Evolutionary conservation across 2,329 filamentous ascomycete genomes (phyloP), one percentile per base, ranked within the genome.

Genomic region (Thelonectria discophora): DNA sequence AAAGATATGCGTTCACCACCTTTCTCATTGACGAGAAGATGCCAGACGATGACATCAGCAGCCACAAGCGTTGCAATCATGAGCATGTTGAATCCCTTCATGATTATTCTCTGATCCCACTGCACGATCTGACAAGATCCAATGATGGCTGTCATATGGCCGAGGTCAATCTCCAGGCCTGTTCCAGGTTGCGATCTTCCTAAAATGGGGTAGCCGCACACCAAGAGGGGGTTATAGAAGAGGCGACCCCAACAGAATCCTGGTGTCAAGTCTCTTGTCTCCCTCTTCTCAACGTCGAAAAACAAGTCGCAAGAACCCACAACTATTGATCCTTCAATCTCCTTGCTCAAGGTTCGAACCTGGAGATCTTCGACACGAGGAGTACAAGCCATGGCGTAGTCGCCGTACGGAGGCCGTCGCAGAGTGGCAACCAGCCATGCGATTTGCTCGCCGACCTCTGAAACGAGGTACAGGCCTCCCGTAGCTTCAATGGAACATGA

Each of bases 211-310:
- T 37, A 37, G 34, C 34, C 34, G 15, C 8, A 3, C 12, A 37
- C 34, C 15, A 37, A 12, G 15, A 5, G 15, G 5, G 34, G 34
- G 34, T 12, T 37, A 12, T 6, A 6, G 15, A 37, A 37, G 8
- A 37, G 34, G 5, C 34, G 7, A 15, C 34, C 15, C 34, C 34
- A 37, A 15, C 34, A 37, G 34, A 37, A 37, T 37, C 34, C 34
- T 5, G 34, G 12, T 4, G 15, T 37, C 15, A 6, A 65, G 10
- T 63, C 64, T 65, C 4, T 65, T 65, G 1, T 32, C 30, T 32
- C 30, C 11, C 6, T 11, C 6, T 32, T 11, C 30, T 32, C 11
- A 11, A 32, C 6, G 11, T 32, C 30, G 30, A 32, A 32, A 7
- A 32, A 6, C 30, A 32, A 32, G 30, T 6, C 6, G 11, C 30